Evolutionary conservation across 2,329 filamentous ascomycete species (phyloP), one percentile per base, ranked within the genome.

Genomic region (Cladosporium sp.): DNA sequence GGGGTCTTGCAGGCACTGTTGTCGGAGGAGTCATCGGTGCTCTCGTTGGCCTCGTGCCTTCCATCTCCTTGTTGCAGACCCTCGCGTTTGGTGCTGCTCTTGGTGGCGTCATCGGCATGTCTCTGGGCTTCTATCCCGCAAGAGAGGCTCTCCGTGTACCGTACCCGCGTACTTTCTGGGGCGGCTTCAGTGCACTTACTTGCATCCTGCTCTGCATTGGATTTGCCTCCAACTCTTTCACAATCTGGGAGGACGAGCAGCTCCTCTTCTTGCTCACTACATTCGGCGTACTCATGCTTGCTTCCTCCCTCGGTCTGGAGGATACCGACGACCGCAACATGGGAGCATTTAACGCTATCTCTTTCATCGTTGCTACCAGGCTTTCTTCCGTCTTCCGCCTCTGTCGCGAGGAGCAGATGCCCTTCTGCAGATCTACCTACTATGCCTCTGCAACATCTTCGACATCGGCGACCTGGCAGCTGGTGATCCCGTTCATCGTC

Each of bases 321-420:
- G 79, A 82, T 35, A 75, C 81, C 22, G 76, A 81, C 3, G 89
- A 95, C 64, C 84, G 89, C 40, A 84, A 87, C 10, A 75, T 96
- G 47, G 91, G 89, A 22, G 80, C 90, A 24, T 93, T 92, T 66
- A 92, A 99, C 70, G 94, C 94, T 0, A 71, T 93, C 19, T 77
- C 91, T 1, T 97, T 99, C 68, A 79, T 94, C 57, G 70, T 91
- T 4, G 80, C 97, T 12, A 88, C 87, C 13, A 86, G 93, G 55
- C 56, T 93, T 3, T 88, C 91, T 0, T 96, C 92, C 1, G 86
- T 93, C 64, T 97, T 94, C 9, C 89, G 91, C 64, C 85, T 99
- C 19, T 99, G 94, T 71, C 88, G 94, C 58, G 94, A 99, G 73
- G 94, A 99, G 75, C 94, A 99, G 75, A 97, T 97, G 90, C 94